phyloP scores from a whole-genome alignment of 805 yeast genomes.

The Metschnikowia anglica region DNA sequence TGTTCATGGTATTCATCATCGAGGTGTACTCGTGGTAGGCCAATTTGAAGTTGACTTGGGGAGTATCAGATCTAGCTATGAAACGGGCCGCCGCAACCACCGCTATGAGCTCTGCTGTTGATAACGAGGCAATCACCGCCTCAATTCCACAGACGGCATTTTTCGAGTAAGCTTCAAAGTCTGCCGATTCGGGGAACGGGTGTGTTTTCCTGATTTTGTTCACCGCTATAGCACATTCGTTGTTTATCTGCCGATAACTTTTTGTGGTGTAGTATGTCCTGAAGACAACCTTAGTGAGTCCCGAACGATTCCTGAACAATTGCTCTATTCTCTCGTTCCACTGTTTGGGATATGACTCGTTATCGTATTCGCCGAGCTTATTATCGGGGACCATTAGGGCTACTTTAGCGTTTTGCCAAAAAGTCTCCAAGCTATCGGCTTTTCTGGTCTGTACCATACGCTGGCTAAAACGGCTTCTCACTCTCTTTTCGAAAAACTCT shows the following conservation, averaged over 20 bases:
- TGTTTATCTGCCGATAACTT: constrained; percentile 52
- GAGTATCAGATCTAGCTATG: constrained; percentile 54
- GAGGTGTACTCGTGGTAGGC: constrained; percentile 73
- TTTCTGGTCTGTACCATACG: constrained; percentile 62
- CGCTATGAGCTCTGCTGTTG: constrained; percentile 70
- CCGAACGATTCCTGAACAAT: constrained; percentile 15
- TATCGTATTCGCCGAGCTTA: constrained; percentile 19
- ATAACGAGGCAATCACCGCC: constrained; percentile 40
- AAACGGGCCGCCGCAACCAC: constrained; percentile 76
- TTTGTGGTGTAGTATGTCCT: constrained; percentile 57
- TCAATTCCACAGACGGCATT: constrained; percentile 21
- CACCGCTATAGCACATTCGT: constrained; percentile 43
- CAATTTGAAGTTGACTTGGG: constrained; percentile 70
- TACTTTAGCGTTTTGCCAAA: constrained; percentile 47
- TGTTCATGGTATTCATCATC: constrained; percentile 48
- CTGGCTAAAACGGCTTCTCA: constrained; percentile 85
- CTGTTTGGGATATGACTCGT: constrained; percentile 24
- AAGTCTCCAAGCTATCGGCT: constrained; percentile 47
- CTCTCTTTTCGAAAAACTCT: constrained; percentile 87
- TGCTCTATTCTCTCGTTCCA: constrained; percentile 48
- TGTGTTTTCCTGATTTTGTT: constrained; percentile 23
- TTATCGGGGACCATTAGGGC: constrained; percentile 31
- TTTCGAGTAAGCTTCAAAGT: constrained; percentile 26
- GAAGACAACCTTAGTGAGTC: constrained; percentile 16
- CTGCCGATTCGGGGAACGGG: constrained; percentile 29